Conservation (phyloP, 1,284 basidiomycete genomes). For the Rhodotorula sp. region DNA sequence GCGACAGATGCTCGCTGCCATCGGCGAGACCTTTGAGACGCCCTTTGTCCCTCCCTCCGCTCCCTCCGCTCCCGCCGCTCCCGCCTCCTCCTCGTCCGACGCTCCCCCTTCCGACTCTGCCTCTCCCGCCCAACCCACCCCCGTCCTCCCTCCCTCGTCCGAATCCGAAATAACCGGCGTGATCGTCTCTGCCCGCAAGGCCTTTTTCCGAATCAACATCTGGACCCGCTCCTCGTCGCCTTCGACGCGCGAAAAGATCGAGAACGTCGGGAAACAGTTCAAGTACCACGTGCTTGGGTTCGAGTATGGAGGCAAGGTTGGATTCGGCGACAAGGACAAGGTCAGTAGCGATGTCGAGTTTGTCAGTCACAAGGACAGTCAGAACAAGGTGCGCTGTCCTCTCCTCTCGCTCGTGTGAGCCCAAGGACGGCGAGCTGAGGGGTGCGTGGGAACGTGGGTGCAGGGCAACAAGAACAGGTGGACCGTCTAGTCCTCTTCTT, state of each 20-base stretch:
- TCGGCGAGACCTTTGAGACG: constrained; percentile 93
- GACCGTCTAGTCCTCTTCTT: neutral
- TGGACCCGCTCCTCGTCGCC: constrained; percentile 69
- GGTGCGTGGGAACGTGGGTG: no score
- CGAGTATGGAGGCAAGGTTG: constrained; percentile 36
- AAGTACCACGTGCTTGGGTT: constrained; percentile 81
- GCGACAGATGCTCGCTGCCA: constrained; percentile 88
- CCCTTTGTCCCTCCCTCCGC: constrained; percentile 49
- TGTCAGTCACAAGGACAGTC: constrained; percentile 88
- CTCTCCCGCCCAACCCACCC: constrained; percentile 38
- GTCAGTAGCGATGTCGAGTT: constrained; percentile 92
- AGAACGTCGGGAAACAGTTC: constrained; percentile 77
- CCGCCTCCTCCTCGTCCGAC: constrained; percentile 43
- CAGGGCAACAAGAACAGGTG: no score
- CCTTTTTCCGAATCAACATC: constrained; percentile 94
- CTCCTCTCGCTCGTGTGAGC: no score
- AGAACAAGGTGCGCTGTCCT: constrained; percentile 69
- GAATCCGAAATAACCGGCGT: constrained; percentile 71
- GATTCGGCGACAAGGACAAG: constrained; percentile 57
- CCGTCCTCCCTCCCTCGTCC: constrained; percentile 61
- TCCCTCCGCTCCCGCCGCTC: constrained; percentile 55
- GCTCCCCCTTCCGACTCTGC: constrained; percentile 41
- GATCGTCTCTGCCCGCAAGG: constrained; percentile 87
- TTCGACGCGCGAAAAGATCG: constrained; percentile 55
- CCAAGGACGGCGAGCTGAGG: no score